Conservation (phyloP, 352 stramenopile species). For the Globisporangium camurandrum region DNA sequence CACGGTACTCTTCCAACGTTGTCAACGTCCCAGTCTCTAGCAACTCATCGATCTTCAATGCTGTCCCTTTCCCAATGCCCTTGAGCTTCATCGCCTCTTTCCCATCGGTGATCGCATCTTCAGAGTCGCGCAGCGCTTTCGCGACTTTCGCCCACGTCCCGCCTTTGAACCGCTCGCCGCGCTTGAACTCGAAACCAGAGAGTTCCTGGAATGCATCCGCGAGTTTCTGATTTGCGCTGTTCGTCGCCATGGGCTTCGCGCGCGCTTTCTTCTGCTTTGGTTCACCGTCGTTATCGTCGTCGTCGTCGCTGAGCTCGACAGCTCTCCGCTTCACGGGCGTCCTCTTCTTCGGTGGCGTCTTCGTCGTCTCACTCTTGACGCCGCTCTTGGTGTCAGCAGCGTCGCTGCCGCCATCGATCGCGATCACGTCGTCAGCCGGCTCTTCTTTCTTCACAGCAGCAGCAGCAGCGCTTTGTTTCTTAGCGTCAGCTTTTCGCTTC, state of each 20-base stretch:
- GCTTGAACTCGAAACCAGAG: conserved; percentile 85
- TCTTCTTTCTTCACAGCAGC: neutral
- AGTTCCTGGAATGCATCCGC: conserved; percentile 75
- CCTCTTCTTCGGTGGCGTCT: conserved; percentile 17
- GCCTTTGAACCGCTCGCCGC: conserved; percentile 80
- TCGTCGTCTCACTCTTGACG: conserved; percentile 2
- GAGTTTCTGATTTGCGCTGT: conserved; percentile 62
- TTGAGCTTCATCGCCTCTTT: conserved; percentile 82
- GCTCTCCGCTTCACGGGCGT: neutral
- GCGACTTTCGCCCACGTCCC: conserved; percentile 85
- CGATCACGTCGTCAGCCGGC: neutral
- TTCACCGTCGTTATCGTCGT: conserved; percentile 32
- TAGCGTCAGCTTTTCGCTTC: conserved; percentile 48
- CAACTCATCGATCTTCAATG: conserved; percentile 82
- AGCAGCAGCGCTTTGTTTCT: conserved; percentile 19
- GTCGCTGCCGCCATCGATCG: neutral
- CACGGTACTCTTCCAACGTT: conserved; percentile 78
- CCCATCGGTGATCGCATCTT: conserved; percentile 51
- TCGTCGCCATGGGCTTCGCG: conserved; percentile 32
- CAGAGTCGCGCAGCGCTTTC: conserved; percentile 71
- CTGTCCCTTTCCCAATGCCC: conserved; percentile 75
- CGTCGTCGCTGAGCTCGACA: conserved; percentile 15
- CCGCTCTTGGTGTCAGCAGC: neutral
- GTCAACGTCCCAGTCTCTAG: conserved; percentile 72
- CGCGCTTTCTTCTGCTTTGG: conserved; percentile 50